phyloP scores from a whole-genome alignment of 2,329 filamentous ascomycete genomes.

The Diaporthe ilicicola region DNA sequence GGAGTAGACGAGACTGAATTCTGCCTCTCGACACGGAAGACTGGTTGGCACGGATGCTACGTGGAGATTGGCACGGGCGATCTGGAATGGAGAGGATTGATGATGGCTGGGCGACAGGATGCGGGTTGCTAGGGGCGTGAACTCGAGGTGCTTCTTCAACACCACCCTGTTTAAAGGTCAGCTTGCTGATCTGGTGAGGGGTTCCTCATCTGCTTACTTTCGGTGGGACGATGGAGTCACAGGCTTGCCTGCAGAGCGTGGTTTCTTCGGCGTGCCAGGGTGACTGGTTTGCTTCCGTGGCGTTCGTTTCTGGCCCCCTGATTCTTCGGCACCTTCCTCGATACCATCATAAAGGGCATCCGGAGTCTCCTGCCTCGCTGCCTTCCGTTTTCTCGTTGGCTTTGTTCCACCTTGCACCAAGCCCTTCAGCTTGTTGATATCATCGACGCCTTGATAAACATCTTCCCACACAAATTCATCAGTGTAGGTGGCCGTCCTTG shows the following conservation, averaged over 20 bases:
- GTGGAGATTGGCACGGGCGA: constrained; percentile 87
- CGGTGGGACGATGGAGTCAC: constrained; percentile 53
- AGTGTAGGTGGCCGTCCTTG: constrained; percentile 88
- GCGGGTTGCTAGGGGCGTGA: constrained; percentile 92
- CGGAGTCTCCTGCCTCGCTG: constrained; percentile 39
- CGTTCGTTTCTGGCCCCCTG: constrained; percentile 45
- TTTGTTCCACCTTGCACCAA: constrained; percentile 78
- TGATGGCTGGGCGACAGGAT: constrained; percentile 79
- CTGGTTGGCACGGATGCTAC: constrained; percentile 92
- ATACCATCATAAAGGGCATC: constrained; percentile 44
- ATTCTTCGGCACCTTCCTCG: constrained; percentile 43
- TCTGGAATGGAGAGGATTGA: constrained; percentile 87
- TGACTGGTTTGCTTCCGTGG: constrained; percentile 43
- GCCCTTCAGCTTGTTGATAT: constrained; percentile 71
- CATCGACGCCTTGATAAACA: constrained; percentile 71
- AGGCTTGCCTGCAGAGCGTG: constrained; percentile 57
- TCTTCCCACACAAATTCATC: constrained; percentile 94
- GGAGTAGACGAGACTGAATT: constrained; percentile 91
- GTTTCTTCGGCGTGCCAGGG: constrained; percentile 64
- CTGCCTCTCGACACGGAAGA: constrained; percentile 88
- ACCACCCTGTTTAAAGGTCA: constrained; percentile 58
- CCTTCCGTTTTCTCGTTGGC: constrained; percentile 64
- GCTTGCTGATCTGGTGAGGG: constrained; percentile 43
- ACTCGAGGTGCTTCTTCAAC: constrained; percentile 89
- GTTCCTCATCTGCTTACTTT: constrained; percentile 54